These are phyloP conservation scores for Thelephora ganbajun DNA, from an alignment of 768 basidiomycete species.

Conservation along the genomic window DNA sequence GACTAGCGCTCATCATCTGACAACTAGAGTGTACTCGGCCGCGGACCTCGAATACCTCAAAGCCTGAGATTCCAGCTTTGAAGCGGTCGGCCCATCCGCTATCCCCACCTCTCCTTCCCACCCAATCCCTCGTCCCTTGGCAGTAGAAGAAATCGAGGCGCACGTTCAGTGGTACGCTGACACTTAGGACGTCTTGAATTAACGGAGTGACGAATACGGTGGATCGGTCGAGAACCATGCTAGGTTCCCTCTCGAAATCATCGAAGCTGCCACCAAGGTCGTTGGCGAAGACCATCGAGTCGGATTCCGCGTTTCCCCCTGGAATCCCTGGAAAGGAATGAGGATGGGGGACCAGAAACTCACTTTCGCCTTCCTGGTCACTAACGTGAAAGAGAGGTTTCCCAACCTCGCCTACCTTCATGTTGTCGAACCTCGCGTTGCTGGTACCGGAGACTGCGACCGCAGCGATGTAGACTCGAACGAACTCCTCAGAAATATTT, in stretches of 20 bases:
- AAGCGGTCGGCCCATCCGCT: slow-evolving; percentile 8
- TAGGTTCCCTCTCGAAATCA: slow-evolving; percentile 31
- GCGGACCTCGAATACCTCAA: slow-evolving; percentile 21
- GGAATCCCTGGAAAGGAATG: slow-evolving; percentile 24
- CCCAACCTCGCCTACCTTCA: slow-evolving; percentile 29
- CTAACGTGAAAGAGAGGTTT: slow-evolving; percentile 22
- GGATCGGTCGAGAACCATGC: slow-evolving; percentile 32
- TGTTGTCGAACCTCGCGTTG: slow-evolving; percentile 16
- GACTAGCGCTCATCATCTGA: too few relatives aligned
- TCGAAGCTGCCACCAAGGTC: slow-evolving; percentile 21
- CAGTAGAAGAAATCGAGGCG: slow-evolving; percentile 20
- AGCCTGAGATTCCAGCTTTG: slow-evolving; percentile 17
- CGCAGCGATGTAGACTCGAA: background rate
- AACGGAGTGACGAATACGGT: slow-evolving; percentile 35
- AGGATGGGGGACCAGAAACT: slow-evolving; percentile 39
- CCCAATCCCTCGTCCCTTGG: slow-evolving; percentile 13
- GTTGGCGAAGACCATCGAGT: slow-evolving; percentile 27
- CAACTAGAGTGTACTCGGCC: too few relatives aligned
- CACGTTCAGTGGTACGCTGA: slow-evolving; percentile 18
- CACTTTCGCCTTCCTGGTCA: slow-evolving; percentile 36
- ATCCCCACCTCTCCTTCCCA: slow-evolving; percentile 10
- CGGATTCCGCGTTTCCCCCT: slow-evolving; percentile 25
- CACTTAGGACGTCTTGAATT: slow-evolving; percentile 19
- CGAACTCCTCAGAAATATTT: background rate
- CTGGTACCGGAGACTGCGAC: background rate